Base-by-base conservation (phyloP, 2,329 filamentous ascomycete genomes). In the Rhinocladiella similis region DNA sequence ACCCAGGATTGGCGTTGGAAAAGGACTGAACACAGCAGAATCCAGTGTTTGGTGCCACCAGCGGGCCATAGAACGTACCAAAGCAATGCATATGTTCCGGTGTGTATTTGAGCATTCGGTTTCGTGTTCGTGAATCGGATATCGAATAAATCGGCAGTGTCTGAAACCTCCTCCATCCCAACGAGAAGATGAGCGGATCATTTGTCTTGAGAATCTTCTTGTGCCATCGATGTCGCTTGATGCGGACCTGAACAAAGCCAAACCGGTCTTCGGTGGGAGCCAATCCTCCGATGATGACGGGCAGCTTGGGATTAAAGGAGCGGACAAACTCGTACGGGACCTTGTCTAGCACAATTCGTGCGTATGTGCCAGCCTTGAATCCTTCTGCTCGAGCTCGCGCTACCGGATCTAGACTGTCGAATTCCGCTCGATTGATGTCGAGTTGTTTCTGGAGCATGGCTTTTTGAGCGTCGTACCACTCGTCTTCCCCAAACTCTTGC, bases 41-140 rank as follows among this genome's bases (percentile, higher is more conserved):
- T 57, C 93, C 91, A 1, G 93, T 96, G 73, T 96, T 97, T 12
- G 95, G 94, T 0, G 94, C 91, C 58, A 97, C 91, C 6, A 99
- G 84, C 0, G 95, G 94, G 0, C 92, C 94, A 69, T 96, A 97
- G 74, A 97, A 91, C 49, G 92, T 96, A 39, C 85, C 94, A 71
- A 96, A 96, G 77, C 95, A 99, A 76, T 97, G 94, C 91, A 97
- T 97, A 70, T 99, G 94, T 78, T 99, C 95, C 0, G 94, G 95
- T 0, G 93, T 97, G 74, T 99, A 99, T 74, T 99, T 99, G 60
- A 99, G 83, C 93, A 99, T 97, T 55, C 94, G 87, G 75, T 97
- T 97, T 62, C 94, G 83, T 22, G 90, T 95, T 65, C 94, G 85
- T 60, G 90, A 96, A 73, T 97, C 94, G 20, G 90, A 94, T 55